Evolutionary conservation across 805 yeast species (phyloP), one percentile per base, ranked within the genome.

Genomic region (Kodamaea neixiangensis): DNA sequence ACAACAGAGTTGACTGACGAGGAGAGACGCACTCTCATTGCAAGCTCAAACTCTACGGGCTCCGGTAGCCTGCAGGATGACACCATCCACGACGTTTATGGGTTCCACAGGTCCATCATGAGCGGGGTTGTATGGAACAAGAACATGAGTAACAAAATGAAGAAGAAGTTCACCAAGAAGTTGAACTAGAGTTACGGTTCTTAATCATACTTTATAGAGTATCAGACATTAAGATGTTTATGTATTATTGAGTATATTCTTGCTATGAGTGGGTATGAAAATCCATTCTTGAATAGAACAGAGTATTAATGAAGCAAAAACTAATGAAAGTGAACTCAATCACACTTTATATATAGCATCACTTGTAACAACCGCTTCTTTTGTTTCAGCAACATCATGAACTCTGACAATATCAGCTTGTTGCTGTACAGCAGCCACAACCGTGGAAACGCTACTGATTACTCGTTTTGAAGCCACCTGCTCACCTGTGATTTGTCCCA

Each of bases 341-440:
- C 29, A 22, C 29, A 22, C 9, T 54, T 78, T 76, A 61, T 86
- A 86, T 33, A 89, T 74, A 0, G 92, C 91, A 69, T 92, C 97
- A 3, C 90, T 89, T 56, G 87, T 73, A 20, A 72, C 67, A 17
- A 82, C 63, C 14, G 73, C 72, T 48, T 71, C 64, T 25, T 63
- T 68, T 54, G 71, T 82, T 52, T 80, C 86, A 53, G 69, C 73
- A 34, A 86, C 88, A 65, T 93, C 96, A 65, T 93, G 99, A 3
- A 92, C 96, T 43, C 99, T 73, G 1, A 93, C 88, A 17, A 94
- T 83, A 64, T 91, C 93, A 0, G 89, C 76, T 1, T 86, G 85
- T 58, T 80, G 84, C 10, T 86, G 85, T 34, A 90, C 78, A 54
- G 94, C 81, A 0, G 96, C 84, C 54, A 87, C 78, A 2, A 87